These are phyloP conservation scores for Aureobasidium sp. DNA, from an alignment of 2,329 filamentous ascomycete species.

Conservation along the genomic window DNA sequence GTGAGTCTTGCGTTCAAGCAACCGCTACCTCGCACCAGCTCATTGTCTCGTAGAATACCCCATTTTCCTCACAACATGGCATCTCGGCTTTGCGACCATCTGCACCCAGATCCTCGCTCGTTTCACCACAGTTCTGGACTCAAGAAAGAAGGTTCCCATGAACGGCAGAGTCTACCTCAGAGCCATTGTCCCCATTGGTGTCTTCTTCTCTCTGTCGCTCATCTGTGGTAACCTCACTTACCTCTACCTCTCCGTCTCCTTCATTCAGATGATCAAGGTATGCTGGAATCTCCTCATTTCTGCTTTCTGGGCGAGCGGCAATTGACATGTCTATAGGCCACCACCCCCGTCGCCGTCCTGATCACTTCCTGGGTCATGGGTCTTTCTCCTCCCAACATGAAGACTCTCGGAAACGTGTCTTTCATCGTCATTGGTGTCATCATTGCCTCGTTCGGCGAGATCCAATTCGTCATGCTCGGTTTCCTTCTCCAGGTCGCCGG, in stretches of 20 bases:
- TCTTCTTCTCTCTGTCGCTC: slow-evolving; percentile 93
- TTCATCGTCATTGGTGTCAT: slow-evolving; percentile 92
- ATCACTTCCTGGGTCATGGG: slow-evolving; percentile 83
- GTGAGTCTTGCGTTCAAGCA: slow-evolving; percentile 46
- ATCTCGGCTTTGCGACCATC: slow-evolving; percentile 83
- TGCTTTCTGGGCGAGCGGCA: slow-evolving; percentile 13
- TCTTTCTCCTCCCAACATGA: slow-evolving; percentile 74
- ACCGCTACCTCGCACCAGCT: slow-evolving; percentile 24
- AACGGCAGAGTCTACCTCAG: slow-evolving; percentile 86
- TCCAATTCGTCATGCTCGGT: slow-evolving; percentile 78
- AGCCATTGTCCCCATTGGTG: slow-evolving; percentile 87
- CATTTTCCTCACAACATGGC: slow-evolving; percentile 90
- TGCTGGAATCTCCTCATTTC: slow-evolving; percentile 19
- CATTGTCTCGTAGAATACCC: slow-evolving; percentile 42
- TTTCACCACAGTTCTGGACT: slow-evolving; percentile 84
- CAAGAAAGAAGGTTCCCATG: slow-evolving; percentile 95
- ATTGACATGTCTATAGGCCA: slow-evolving; percentile 55
- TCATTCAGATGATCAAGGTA: slow-evolving; percentile 99
- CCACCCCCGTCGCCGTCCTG: slow-evolving; percentile 87
- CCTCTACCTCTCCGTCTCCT: slow-evolving; percentile 88
- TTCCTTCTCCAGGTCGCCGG: slow-evolving; percentile 74
- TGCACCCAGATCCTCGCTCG: slow-evolving; percentile 92
- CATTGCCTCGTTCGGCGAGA: slow-evolving; percentile 91
- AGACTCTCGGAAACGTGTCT: slow-evolving; percentile 85
- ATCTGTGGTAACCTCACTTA: slow-evolving; percentile 97